Conservation (phyloP, 2,329 filamentous ascomycete genomes). For the Phaeosphaeriaceae sp. region DNA sequence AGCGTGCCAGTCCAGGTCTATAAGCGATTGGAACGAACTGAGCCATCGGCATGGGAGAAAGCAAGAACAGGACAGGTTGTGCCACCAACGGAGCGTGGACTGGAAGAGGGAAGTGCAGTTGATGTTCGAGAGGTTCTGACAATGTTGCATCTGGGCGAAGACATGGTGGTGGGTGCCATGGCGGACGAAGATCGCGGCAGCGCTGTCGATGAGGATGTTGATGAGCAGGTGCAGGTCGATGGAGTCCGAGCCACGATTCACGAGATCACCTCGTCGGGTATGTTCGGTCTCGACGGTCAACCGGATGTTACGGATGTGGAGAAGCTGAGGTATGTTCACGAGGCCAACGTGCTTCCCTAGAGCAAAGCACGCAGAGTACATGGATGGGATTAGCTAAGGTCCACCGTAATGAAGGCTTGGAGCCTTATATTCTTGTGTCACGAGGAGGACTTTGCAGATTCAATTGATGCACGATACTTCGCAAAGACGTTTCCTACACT, state of each 20-base stretch:
- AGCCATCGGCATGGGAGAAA: background rate
- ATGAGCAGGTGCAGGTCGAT: too few relatives aligned
- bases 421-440: conserved; percentile 6
- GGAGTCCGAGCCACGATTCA: background rate
- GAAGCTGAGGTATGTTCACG: too few relatives aligned
- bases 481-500: too few relatives aligned
- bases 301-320: too few relatives aligned
- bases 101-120: background rate
- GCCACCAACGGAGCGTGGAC: conserved; percentile 5
- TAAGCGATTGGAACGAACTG: too few relatives aligned
- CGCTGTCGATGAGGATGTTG: too few relatives aligned
- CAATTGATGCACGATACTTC: too few relatives aligned
- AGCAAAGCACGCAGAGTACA: background rate
- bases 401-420: background rate
- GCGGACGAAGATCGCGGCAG: background rate
- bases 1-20: background rate
- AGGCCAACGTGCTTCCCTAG: background rate
- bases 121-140: conserved; percentile 2
- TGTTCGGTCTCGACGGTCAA: too few relatives aligned
- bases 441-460: conserved; percentile 8
- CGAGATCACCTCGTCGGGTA: too few relatives aligned
- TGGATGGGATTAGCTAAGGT: conserved; percentile 2
- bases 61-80: conserved; percentile 1
- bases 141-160: background rate
- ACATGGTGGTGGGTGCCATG: background rate